Conservation (phyloP, 2,329 filamentous ascomycete genomes). For the Colletotrichum eremochloae region DNA sequence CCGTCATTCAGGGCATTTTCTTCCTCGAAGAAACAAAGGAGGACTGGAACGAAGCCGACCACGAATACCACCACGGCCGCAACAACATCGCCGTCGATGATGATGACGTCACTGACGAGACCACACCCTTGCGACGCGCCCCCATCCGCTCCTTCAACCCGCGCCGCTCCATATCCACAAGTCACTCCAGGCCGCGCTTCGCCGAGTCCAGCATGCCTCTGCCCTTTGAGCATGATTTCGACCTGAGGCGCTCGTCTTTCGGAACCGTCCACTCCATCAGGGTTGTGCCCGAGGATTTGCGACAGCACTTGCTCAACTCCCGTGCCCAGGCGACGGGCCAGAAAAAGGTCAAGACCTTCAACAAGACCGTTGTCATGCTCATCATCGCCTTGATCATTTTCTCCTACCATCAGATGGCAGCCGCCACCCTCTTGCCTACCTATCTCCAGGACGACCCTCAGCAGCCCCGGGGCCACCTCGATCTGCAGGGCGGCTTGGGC, state of each 20-base stretch:
- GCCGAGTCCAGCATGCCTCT: constrained; percentile 52
- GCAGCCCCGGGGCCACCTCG: constrained; percentile 48
- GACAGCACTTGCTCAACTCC: constrained; percentile 19
- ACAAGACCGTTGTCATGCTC: constrained; percentile 57
- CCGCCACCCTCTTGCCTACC: constrained; percentile 57
- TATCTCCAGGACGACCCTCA: constrained; percentile 56
- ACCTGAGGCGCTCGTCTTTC: constrained; percentile 55
- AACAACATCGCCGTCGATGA: constrained; percentile 44
- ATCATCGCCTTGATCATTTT: constrained; percentile 56
- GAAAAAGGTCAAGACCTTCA: constrained; percentile 49
- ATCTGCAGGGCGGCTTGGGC: constrained; percentile 73
- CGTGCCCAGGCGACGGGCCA: constrained; percentile 19
- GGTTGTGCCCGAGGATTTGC: constrained; percentile 45
- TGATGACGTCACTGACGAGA: constrained; percentile 48
- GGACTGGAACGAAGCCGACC: constrained; percentile 42
- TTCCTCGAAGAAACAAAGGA: constrained; percentile 68
- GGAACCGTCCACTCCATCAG: constrained; percentile 58
- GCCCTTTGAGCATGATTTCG: constrained; percentile 52
- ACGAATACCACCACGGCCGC: constrained; percentile 21
- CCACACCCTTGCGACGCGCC: constrained; percentile 44
- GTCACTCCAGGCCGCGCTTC: constrained; percentile 48
- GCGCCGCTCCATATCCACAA: constrained; percentile 41
- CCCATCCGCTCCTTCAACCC: constrained; percentile 45
- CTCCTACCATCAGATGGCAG: constrained; percentile 62
- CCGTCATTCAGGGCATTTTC: constrained; percentile 73